Percentiles rank a stretch among this genome's conserved stretches.
Conservation (phyloP, 345 rosid species). For the Syzygium aqueum region DNA sequence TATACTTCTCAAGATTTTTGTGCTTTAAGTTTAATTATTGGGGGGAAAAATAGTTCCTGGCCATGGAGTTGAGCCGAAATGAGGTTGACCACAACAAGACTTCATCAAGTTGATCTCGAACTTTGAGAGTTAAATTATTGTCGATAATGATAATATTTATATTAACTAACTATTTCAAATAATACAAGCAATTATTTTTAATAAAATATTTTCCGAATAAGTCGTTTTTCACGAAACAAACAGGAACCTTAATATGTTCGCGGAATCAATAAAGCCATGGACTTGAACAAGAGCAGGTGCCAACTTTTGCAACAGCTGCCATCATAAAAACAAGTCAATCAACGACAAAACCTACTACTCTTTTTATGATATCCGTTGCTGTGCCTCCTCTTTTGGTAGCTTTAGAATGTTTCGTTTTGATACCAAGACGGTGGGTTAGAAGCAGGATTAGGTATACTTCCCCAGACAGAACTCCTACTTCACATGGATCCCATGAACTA, state of each 20-base stretch:
- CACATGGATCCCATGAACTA: neutral
- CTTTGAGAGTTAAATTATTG: neutral
- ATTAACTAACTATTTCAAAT: no score
- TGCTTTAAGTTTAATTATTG: neutral
- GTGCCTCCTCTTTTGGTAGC: neutral
- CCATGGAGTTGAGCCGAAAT: neutral
- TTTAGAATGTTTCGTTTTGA: neutral
- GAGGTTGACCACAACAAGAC: neutral
- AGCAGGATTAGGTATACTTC: neutral
- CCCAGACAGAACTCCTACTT: neutral
- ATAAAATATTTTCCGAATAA: no score
- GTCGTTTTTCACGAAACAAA: no score
- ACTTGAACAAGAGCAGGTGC: neutral
- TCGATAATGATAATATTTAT: no score
- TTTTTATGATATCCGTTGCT: neutral
- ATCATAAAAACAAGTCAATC: neutral
- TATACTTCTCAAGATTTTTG: neutral
- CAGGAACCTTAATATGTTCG: no score
- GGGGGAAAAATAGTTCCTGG: neutral
- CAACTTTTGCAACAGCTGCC: neutral
- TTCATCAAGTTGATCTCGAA: neutral
- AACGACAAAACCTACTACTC: neutral
- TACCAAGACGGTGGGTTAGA: neutral
- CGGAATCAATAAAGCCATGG: neutral
- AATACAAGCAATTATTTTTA: no score